Evolutionary conservation across 2,329 filamentous ascomycete species (phyloP).

Genomic region (Ascocoryne sarcoides): DNA sequence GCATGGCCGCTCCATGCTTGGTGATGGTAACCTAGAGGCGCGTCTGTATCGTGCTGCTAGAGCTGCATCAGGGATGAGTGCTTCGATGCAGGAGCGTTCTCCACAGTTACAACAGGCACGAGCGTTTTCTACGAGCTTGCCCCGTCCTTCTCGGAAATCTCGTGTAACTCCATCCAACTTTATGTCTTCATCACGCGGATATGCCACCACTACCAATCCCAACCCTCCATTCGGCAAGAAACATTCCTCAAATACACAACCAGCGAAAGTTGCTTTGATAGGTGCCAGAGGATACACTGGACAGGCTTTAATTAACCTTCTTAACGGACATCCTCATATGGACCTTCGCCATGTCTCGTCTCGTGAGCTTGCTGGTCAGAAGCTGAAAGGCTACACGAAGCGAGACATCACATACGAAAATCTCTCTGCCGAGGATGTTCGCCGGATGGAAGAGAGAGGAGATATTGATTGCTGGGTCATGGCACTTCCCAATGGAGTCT

Average conservation of each 20-base stretch:
- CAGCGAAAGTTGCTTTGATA: constrained; percentile 76
- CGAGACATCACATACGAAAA: constrained; percentile 89
- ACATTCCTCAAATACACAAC: constrained; percentile 73
- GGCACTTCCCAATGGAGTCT: constrained; percentile 91
- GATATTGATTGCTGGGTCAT: constrained; percentile 96
- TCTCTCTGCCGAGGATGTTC: constrained; percentile 76
- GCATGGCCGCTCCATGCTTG: constrained; percentile 78
- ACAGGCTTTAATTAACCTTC: constrained; percentile 76
- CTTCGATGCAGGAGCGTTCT: constrained; percentile 35
- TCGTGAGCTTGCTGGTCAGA: constrained; percentile 79
- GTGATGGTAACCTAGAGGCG: constrained; percentile 81
- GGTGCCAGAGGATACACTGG: constrained; percentile 92
- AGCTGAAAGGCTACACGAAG: constrained; percentile 85
- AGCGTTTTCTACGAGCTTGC: constrained; percentile 55
- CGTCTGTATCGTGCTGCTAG: constrained; percentile 71
- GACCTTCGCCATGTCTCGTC: constrained; percentile 89
- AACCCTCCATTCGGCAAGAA: constrained; percentile 85
- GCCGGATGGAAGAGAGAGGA: constrained; percentile 71
- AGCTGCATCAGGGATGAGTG: constrained; percentile 53
- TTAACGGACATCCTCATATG: constrained; percentile 83
- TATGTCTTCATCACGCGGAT: constrained; percentile 34
- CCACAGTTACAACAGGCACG: constrained; percentile 52
- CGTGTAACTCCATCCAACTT: constrained; percentile 9
- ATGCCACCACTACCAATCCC: constrained; percentile 65
- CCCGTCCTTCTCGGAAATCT: constrained; percentile 9